phyloP scores from a whole-genome alignment of 129 eudicot species.

The Helichrysum umbraculigerum region DNA sequence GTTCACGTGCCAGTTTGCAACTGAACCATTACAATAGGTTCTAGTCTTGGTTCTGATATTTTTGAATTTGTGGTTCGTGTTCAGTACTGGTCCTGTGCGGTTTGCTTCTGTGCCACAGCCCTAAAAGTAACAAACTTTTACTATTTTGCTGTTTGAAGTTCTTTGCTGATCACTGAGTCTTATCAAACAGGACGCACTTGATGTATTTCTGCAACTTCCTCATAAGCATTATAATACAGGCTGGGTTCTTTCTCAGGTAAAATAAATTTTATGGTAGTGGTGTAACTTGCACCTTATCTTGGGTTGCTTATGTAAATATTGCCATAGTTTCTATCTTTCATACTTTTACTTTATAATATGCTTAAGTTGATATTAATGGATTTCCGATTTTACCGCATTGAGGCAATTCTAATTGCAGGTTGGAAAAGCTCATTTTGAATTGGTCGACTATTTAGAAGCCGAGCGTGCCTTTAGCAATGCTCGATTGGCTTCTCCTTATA shows the following conservation, averaged over 20 bases:
- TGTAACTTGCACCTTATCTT: neutral
- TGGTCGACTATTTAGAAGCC: constrained; percentile 95
- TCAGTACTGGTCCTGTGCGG: neutral
- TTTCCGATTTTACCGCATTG: neutral
- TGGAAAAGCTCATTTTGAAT: constrained; percentile 95
- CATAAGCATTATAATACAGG: constrained; percentile 86
- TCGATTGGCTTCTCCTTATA: constrained; percentile 81
- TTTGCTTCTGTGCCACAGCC: neutral
- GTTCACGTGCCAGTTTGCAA: neutral
- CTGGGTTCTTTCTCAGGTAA: constrained; percentile 98
- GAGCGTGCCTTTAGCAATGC: constrained; percentile 85
- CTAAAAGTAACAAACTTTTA: neutral
- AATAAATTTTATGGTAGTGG: neutral
- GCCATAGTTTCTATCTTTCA: neutral
- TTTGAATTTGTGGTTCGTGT: neutral
- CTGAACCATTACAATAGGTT: neutral
- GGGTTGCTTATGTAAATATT: neutral
- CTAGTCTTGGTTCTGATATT: neutral
- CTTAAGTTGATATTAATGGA: constrained; percentile 9
- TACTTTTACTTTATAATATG: neutral
- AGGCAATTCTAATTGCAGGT: constrained; percentile 48
- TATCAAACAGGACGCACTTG: constrained; percentile 82
- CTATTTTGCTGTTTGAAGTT: neutral
- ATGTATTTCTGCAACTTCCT: constrained; percentile 77
- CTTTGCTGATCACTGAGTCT: constrained; percentile 15